A percentile compares a stretch with the other conserved stretches of the same genome.
Conservation (phyloP, 495 filamentous ascomycete genomes). For the Hyaloscypha bicolor region DNA sequence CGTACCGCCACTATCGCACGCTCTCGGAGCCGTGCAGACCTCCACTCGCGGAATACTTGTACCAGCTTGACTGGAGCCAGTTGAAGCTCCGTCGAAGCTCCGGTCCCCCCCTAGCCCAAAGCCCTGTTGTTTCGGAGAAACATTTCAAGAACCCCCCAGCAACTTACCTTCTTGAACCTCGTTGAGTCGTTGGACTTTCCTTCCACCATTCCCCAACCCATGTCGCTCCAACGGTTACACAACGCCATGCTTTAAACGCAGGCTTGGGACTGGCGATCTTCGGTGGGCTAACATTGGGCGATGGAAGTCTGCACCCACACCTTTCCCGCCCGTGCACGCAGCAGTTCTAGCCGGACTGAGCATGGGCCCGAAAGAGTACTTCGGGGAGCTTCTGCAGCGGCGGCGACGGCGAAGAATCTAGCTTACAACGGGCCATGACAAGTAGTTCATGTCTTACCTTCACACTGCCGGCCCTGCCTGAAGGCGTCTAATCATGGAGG, state of each 20-base stretch:
- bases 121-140: slow-evolving; percentile 8
- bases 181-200: slow-evolving; percentile 6
- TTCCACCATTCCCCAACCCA: slow-evolving; percentile 5
- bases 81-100: background rate
- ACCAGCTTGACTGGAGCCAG: background rate
- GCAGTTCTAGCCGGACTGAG: slow-evolving; percentile 3
- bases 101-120: background rate
- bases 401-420: background rate
- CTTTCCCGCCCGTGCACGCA: background rate
- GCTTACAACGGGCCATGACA: slow-evolving; percentile 8
- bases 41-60: slow-evolving; percentile 5
- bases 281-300: slow-evolving; percentile 6
- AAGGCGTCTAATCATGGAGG: slow-evolving; percentile 21
- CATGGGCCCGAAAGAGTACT: background rate
- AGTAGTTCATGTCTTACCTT: background rate
- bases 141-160: background rate
- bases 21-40: background rate
- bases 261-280: slow-evolving; percentile 21
- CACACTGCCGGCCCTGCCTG: slow-evolving; percentile 11
- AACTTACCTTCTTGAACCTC: slow-evolving; percentile 1
- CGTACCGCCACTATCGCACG: background rate
- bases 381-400: background rate
- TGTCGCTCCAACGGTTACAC: slow-evolving; percentile 6
- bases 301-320: slow-evolving; percentile 11
- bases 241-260: slow-evolving; percentile 13